Base-by-base conservation (phyloP, 495 filamentous ascomycete genomes). In the Lasiosphaeria ovina region DNA sequence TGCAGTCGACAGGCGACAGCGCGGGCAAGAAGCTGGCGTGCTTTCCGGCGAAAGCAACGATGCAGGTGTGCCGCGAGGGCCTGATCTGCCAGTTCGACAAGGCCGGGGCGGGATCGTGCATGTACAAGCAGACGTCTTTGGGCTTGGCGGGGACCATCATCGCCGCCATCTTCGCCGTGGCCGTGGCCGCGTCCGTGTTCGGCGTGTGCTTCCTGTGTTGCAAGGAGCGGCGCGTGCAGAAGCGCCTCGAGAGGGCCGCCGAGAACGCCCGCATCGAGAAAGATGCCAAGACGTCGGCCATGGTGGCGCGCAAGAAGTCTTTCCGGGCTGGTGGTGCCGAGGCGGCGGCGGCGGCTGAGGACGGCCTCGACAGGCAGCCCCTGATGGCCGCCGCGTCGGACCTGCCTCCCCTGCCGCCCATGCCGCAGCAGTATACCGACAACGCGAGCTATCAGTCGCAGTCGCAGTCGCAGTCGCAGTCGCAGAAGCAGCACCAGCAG, bases 321-420 rank as follows among this genome's bases (percentile, higher is more conserved):
- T 11, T 53, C 11, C 16, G 42, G 16, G 44, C 17, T 24, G 24
- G 24, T 24, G 2, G 24, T 10, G 52, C 60, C 6, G 62, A 82
- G 78, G 52, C 96, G 90, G 50, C 80, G 85, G 24, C 90, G 89
- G 62, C 89, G 89, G 57, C 90, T 88, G 66, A 93, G 93, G 44
- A 87, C 81, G 1, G 73, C 65, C 66, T 88, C 24, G 62, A 66
- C 38, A 51, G 64, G 40, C 65, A 72, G 69, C 72, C 72, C 24
- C 56, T 75, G 11, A 75, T 75, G 71, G 17, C 61, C 65, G 50
- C 38, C 32, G 6, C 35, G 33, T 7, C 36, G 32, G 59, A 57
- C 12, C 44, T 63, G 35, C 62, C 62, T 10, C 51, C 57, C 2
- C 42, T 64, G 17, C 58, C 58, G 45, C 55, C 40, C n/a, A 47